A percentile compares a stretch with the other conserved stretches of the same genome.
phyloP scores from a whole-genome alignment of 2,329 filamentous ascomycete genomes.

The Fusarium albidum region DNA sequence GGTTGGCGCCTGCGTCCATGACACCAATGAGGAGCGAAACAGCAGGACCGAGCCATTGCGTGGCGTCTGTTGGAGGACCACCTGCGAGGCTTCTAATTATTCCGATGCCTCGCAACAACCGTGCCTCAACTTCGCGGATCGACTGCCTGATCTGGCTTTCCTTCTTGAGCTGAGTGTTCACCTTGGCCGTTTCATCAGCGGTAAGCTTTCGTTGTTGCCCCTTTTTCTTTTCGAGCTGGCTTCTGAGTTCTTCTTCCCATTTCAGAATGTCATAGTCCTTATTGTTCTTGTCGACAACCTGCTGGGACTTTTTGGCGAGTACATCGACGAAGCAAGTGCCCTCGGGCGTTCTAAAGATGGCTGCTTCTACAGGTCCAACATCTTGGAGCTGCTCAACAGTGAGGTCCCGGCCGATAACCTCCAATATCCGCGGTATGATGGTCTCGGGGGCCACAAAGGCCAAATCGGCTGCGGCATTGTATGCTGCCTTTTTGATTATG shows the following conservation, averaged over 20 bases:
- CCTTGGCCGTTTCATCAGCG: conserved; percentile 86
- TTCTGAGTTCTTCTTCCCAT: conserved; percentile 93
- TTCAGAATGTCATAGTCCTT: conserved; percentile 97
- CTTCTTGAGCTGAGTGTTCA: conserved; percentile 89
- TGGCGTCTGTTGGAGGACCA: conserved; percentile 88
- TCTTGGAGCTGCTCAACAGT: conserved; percentile 72
- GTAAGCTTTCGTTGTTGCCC: conserved; percentile 91
- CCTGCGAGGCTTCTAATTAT: conserved; percentile 83
- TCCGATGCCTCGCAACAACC: conserved; percentile 82
- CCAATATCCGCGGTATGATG: conserved; percentile 78
- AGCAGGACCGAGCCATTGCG: conserved; percentile 86
- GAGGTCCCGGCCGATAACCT: conserved; percentile 78
- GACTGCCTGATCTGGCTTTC: conserved; percentile 80
- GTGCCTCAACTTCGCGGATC: conserved; percentile 74
- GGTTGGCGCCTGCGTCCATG: conserved; percentile 81
- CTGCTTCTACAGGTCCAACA: conserved; percentile 86
- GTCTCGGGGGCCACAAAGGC: conserved; percentile 90
- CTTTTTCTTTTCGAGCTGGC: conserved; percentile 91
- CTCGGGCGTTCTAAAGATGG: conserved; percentile 90
- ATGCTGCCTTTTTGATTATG: conserved; percentile 73
- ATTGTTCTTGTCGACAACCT: conserved; percentile 80
- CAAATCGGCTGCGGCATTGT: conserved; percentile 85
- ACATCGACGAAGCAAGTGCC: conserved; percentile 91
- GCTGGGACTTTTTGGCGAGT: conserved; percentile 80
- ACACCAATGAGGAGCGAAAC: conserved; percentile 76